phyloP scores from a whole-genome alignment of 2,329 filamentous ascomycete genomes.

The Tolypocladium ovalisporum region DNA sequence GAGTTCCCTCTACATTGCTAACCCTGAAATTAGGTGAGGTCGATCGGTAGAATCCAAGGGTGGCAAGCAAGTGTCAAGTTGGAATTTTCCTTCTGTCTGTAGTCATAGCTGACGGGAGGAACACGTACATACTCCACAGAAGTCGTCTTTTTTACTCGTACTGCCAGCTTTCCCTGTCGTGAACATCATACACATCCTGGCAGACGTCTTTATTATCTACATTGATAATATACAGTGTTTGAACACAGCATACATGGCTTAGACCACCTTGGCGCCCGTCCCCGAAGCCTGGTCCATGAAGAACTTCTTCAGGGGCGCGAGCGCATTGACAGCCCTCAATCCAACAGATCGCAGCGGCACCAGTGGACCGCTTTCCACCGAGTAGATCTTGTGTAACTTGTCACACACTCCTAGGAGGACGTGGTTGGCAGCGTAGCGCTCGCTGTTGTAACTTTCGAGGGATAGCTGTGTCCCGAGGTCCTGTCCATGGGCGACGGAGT shows the following conservation, averaged over 20 bases:
- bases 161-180: background rate
- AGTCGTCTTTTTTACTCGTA: constrained; percentile 14
- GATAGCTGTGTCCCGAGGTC: constrained; percentile 73
- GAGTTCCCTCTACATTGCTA: constrained; percentile 14
- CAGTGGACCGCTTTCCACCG: constrained; percentile 66
- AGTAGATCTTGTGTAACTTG: constrained; percentile 87
- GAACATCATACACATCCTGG: background rate
- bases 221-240: constrained; percentile 4
- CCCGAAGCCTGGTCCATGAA: constrained; percentile 68
- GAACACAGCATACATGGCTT: background rate
- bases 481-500: constrained; percentile 71
- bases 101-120: constrained; percentile 27
- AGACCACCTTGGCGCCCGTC: constrained; percentile 36
- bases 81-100: constrained; percentile 25
- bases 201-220: background rate
- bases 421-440: constrained; percentile 75
- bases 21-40: constrained; percentile 42
- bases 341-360: constrained; percentile 72
- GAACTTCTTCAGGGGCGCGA: constrained; percentile 69
- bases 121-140: constrained; percentile 25
- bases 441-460: constrained; percentile 69
- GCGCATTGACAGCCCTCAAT: constrained; percentile 60
- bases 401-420: constrained; percentile 71
- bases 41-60: constrained; percentile 36
- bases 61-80: constrained; percentile 17